Percentiles rank a stretch among this genome's conserved stretches.
Conservation (phyloP, 83 land plant genomes). For the Picea mariana region DNA sequence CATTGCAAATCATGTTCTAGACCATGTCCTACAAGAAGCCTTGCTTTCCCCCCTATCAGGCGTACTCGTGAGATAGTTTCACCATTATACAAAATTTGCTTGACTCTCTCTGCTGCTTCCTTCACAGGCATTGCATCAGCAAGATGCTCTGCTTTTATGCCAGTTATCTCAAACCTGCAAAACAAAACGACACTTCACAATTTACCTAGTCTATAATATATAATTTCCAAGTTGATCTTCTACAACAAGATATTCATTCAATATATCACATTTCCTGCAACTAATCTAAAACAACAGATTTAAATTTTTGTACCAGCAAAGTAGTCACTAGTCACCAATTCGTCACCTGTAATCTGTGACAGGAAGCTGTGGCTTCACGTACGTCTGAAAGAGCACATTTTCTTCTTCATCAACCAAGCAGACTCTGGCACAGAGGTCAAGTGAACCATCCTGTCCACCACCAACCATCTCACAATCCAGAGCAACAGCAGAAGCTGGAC, state of each 20-base stretch:
- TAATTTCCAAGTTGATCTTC: neutral
- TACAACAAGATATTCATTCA: neutral
- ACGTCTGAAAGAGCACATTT: slow-evolving; percentile 46
- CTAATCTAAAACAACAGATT: neutral
- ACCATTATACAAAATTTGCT: slow-evolving; percentile 55
- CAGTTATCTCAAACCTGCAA: slow-evolving; percentile 58
- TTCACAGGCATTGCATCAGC: slow-evolving; percentile 51
- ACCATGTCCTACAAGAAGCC: slow-evolving; percentile 56
- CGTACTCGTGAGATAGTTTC: slow-evolving; percentile 30
- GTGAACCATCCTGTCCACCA: too few relatives aligned
- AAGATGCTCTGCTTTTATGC: slow-evolving; percentile 60
- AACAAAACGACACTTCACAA: neutral
- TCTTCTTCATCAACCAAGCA: slow-evolving; percentile 48
- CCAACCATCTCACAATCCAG: too few relatives aligned
- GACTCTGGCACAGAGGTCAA: too few relatives aligned
- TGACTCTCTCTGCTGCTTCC: slow-evolving; percentile 41
- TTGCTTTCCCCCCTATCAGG: slow-evolving; percentile 25
- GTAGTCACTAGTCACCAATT: neutral
- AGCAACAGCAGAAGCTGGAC: slow-evolving; percentile 26
- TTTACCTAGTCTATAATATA: neutral
- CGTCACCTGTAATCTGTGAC: slow-evolving; percentile 59
- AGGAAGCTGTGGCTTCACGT: slow-evolving; percentile 45
- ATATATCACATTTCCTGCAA: neutral
- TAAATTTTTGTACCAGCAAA: neutral
- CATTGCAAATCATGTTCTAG: slow-evolving; percentile 54